Evolutionary conservation across 1,139 yeast species (phyloP), one percentile per base, ranked within the genome.

Genomic region (Saccharomyces hybrid): DNA sequence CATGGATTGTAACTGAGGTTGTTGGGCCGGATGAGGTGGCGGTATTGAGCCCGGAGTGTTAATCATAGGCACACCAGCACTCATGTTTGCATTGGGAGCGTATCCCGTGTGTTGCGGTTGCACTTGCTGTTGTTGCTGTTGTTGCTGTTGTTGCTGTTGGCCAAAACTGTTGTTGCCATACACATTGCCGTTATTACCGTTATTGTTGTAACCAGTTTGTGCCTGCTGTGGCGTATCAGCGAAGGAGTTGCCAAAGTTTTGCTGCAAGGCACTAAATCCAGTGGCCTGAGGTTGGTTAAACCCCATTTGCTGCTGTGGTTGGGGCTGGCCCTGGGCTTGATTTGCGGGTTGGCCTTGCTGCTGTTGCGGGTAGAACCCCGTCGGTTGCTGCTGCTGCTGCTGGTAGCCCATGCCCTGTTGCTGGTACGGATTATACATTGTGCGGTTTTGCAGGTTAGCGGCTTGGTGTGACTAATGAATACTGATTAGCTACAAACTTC

Each of bases 1-100:
- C 48, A 57, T 32, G 9, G 51, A 50, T 42, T 53, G 59, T 20
- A 46, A 26, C 29, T 50, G 59, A 23, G 55, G 53, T 9, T 57
- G 60, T 38, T 61, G 63, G 32, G 51, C 51, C 46, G 49, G 25
- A 28, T 26, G 11, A 31, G 28, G 47, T 23, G 47, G 14, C 29
- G 47, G 29, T 3, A 25, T 46, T 11, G 47, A 23, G 20, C 47
- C 29, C 1, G 47, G 3, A 2, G 47, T 25, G 28, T 27, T 26
- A 5, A 46, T n/a, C 47, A 25, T 47, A 14, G 34, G 8, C 32
- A 26, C 9, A 26, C 32, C 13, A 3, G 26, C 29, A 14, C 47
- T 4, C 5, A 26, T 26, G 11, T 46, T 46, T 2, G 29, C 16
- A 46, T 11, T 27, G 3, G 28, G 29, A 8, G 9, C 6, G 29